These are phyloP conservation scores for Zygotorulaspora danielsina DNA, from an alignment of 805 yeast genomes.

Conservation along the genomic window DNA sequence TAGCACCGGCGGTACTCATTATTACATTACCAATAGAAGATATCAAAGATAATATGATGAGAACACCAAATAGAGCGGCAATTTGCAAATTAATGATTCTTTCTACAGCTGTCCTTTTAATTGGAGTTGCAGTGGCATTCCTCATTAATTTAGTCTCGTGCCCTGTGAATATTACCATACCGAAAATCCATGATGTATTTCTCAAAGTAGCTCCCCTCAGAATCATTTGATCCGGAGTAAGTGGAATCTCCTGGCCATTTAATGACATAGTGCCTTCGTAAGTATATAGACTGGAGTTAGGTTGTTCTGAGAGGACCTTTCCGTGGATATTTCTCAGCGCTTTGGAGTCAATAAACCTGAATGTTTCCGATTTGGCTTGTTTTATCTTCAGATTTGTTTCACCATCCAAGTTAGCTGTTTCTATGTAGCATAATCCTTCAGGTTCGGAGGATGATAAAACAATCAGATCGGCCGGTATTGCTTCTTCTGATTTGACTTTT, in stretches of 20 bases:
- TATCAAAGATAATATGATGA: conserved; percentile 68
- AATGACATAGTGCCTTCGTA: conserved; percentile 79
- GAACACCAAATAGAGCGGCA: conserved; percentile 75
- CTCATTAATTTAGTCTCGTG: conserved; percentile 98
- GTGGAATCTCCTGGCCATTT: conserved; percentile 57
- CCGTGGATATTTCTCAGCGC: conserved; percentile 54
- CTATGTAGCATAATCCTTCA: conserved; percentile 95
- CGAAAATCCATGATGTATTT: conserved; percentile 93
- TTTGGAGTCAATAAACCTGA: conserved; percentile 60
- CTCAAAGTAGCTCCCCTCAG: conserved; percentile 93
- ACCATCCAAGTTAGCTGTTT: conserved; percentile 96
- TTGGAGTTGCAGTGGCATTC: conserved; percentile 98
- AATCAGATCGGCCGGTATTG: conserved; percentile 90
- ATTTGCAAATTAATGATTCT: conserved; percentile 91
- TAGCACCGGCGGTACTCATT: conserved; percentile 47
- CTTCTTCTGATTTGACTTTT: conserved; percentile 76
- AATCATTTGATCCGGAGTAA: conserved; percentile 86
- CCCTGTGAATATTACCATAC: conserved; percentile 91
- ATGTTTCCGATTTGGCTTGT: conserved; percentile 78
- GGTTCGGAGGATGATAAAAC: conserved; percentile 92
- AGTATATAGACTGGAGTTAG: conserved; percentile 89
- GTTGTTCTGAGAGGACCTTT: conserved; percentile 75
- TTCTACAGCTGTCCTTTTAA: conserved; percentile 94
- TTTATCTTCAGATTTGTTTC: conserved; percentile 95
- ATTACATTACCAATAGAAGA: conserved; percentile 88